Evolutionary conservation across 2,329 filamentous ascomycete species (phyloP).

Genomic region (Plenodomus tracheiphilus): DNA sequence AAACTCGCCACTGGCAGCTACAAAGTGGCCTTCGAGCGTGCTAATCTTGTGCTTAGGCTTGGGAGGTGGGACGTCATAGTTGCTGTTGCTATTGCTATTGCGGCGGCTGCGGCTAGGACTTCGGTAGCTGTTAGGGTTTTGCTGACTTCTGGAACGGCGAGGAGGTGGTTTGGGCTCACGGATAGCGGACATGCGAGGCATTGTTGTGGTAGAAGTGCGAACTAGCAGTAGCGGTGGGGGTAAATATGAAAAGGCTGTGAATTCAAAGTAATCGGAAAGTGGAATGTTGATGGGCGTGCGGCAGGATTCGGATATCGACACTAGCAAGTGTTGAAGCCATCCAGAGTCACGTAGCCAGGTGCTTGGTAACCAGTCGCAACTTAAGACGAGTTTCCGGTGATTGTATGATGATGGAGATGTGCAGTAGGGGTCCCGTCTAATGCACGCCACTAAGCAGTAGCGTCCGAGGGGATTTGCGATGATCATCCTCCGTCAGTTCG

Average conservation of each 20-base stretch:
- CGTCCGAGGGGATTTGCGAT: background rate
- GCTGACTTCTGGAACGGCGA: slow-evolving; percentile 5
- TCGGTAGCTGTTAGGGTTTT: background rate
- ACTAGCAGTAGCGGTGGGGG: no score
- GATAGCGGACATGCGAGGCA: slow-evolving; percentile 8
- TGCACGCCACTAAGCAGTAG: slow-evolving; percentile 1
- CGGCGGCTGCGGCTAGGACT: background rate
- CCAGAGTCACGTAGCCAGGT: background rate
- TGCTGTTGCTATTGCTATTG: background rate
- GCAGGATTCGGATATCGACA: background rate
- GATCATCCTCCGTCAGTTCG: background rate
- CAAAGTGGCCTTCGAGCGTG: slow-evolving; percentile 21
- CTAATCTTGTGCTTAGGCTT: slow-evolving; percentile 9
- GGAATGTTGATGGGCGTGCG: no score
- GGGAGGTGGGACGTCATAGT: slow-evolving; percentile 3
- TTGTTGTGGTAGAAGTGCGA: no score
- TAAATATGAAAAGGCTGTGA: no score
- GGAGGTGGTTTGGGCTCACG: slow-evolving; percentile 11
- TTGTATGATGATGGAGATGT: slow-evolving; percentile 8
- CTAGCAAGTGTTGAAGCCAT: background rate
- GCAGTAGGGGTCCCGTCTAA: slow-evolving; percentile 2
- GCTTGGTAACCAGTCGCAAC: background rate
- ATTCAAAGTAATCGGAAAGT: no score
- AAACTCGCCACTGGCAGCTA: slow-evolving; percentile 34
- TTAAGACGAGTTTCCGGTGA: background rate